These are phyloP conservation scores for Monilinia laxa DNA, from an alignment of 2,329 filamentous ascomycete genomes.

Conservation along the genomic window DNA sequence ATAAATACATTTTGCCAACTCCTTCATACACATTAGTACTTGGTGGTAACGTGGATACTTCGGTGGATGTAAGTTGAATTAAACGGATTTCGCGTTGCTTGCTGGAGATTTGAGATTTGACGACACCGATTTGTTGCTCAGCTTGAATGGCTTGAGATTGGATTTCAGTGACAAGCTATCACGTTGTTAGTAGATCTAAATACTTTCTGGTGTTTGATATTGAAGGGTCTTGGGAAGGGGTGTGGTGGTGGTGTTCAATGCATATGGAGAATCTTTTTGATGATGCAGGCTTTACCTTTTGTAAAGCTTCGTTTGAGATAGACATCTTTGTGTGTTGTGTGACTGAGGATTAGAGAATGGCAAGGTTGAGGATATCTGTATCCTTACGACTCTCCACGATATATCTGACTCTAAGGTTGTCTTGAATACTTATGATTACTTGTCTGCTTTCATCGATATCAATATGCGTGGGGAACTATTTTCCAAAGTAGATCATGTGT, in stretches of 20 bases:
- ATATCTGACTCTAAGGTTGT: neutral
- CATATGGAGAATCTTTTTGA: neutral
- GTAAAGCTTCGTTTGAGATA: slow-evolving; percentile 88
- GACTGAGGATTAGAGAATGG: no score
- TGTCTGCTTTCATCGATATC: neutral
- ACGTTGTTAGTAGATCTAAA: slow-evolving; percentile 15
- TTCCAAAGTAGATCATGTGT: slow-evolving; percentile 17
- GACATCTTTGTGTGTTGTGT: slow-evolving; percentile 61
- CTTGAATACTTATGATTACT: no score
- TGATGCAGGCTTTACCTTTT: slow-evolving; percentile 64
- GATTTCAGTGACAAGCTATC: slow-evolving; percentile 86
- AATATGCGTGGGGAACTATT: slow-evolving; percentile 7
- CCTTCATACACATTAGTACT: slow-evolving; percentile 88
- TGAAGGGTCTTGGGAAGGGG: slow-evolving; percentile 11
- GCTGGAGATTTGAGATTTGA: slow-evolving; percentile 76
- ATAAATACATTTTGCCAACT: slow-evolving; percentile 87
- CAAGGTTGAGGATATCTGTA: neutral
- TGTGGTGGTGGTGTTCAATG: neutral
- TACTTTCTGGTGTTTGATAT: slow-evolving; percentile 20
- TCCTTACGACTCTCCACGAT: neutral
- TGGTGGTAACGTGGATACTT: slow-evolving; percentile 72
- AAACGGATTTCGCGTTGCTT: slow-evolving; percentile 90
- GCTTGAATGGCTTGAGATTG: slow-evolving; percentile 84
- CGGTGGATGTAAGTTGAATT: slow-evolving; percentile 80
- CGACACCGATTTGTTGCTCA: slow-evolving; percentile 87